Evolutionary conservation across 192 early-diverging fungal species (phyloP), one percentile per base, ranked within the genome.

Genomic region (Backusella liffmaniae): DNA sequence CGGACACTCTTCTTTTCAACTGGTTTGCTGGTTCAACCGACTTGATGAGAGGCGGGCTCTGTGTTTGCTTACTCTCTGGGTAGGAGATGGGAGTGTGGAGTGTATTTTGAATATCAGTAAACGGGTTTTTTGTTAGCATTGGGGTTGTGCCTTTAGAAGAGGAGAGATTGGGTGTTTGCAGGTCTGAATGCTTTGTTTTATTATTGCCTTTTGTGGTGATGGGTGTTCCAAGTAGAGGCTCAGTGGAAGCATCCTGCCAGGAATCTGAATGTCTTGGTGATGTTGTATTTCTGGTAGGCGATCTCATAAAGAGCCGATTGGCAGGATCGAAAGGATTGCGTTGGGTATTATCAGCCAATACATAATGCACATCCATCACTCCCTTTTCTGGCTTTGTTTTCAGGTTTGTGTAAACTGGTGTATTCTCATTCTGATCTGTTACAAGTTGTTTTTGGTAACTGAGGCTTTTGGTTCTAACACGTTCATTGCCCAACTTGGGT

Each of bases 181-280:
- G 13, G n/a, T 34, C 39, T 2, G 67, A 39, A 21, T 36, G 18
- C 36, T 39, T 37, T 42, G 23, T 9, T 12, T 69, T 69, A n/a
- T 21, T 35, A 39, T 46, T 46, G 70, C 8, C 51, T 34, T n/a
- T 30, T 34, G 70, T 7, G 32, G 29, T 1, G 4, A 6, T 23
- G 16, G 72, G 53, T 1, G 37, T 39, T 26, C 12, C 34, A 41
- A 56, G 59, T 13, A 65, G 10, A 10, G 72, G 56, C 12, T 73
- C 56, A 36, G 72, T 73, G 2, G 72, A 36, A 5, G 23, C 72
- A 65, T 73, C 51, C 23, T 73, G 72, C 15, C 29, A 37, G 13
- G 72, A 73, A 42, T 73, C 72, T 1, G 41, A 72, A 37, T 26
- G 16, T 8, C 35, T 41, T 1, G 72, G 72, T 1, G 72, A 41